These are phyloP conservation scores for Arthroderma sp. DNA, from an alignment of 2,329 filamentous ascomycete genomes.

Conservation along the genomic window DNA sequence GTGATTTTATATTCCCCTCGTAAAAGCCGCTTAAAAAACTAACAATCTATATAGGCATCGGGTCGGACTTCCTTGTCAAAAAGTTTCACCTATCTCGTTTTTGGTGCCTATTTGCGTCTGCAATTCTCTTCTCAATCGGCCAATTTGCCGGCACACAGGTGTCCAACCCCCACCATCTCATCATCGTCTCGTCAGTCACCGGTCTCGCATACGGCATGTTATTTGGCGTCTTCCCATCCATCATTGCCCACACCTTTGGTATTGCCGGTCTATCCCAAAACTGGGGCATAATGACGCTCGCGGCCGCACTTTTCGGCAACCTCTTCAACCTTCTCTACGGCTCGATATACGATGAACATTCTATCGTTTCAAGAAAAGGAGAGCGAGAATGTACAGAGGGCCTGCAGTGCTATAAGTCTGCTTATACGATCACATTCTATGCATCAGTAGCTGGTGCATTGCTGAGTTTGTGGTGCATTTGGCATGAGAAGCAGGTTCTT, in stretches of 20 bases:
- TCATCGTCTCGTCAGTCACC: constrained; percentile 66
- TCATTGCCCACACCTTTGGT: constrained; percentile 82
- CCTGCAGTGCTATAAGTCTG: constrained; percentile 62
- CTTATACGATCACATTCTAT: constrained; percentile 65
- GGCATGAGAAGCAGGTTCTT: constrained; percentile 25
- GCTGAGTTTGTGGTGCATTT: constrained; percentile 49
- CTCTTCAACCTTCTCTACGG: constrained; percentile 91
- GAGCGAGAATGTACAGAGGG: constrained; percentile 66
- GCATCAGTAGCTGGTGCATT: constrained; percentile 56
- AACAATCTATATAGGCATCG: constrained; percentile 47
- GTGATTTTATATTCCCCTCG: neutral
- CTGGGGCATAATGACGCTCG: constrained; percentile 89
- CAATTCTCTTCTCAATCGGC: constrained; percentile 62
- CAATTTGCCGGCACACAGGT: constrained; percentile 66
- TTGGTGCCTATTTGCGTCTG: constrained; percentile 77
- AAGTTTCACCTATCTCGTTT: constrained; percentile 65
- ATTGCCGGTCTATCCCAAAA: constrained; percentile 82
- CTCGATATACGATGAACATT: constrained; percentile 67
- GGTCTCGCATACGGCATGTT: constrained; percentile 86
- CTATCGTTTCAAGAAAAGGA: constrained; percentile 52
- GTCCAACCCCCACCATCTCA: constrained; percentile 62
- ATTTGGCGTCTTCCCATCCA: constrained; percentile 85
- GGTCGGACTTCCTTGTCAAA: constrained; percentile 81
- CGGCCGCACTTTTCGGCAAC: constrained; percentile 77
- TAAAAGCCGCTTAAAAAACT: constrained; percentile 5